Evolutionary conservation across 2,329 filamentous ascomycete species (phyloP), one percentile per base, ranked within the genome.

Genomic region (Ophiostoma tasmaniense): DNA sequence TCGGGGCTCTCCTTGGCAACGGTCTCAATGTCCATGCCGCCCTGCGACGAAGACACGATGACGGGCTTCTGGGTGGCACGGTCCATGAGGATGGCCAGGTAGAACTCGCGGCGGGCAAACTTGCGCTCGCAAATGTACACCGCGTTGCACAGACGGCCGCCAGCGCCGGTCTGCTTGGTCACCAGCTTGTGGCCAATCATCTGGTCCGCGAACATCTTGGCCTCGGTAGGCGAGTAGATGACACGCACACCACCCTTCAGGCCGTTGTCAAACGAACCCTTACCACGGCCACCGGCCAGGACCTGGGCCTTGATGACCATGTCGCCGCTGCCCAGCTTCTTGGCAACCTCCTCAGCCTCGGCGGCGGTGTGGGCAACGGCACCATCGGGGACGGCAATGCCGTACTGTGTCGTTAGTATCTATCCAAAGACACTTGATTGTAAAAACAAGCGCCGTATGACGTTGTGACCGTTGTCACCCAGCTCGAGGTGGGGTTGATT

Each of bases 261-360:
- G 76, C 95, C 95, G 82, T 97, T 98, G 84, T 97, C 93, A 79
- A 99, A 99, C 76, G 89, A 90, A 75, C 95, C 95, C 86, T 99
- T 99, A 82, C 95, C 95, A 84, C 95, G 91, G 74, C 95, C 95
- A 82, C 95, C 95, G 72, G 95, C 95, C 73, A 99, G 90, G 71
- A 99, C 95, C 85, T 99, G 95, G 72, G 95, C 95, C 88, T 99
- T 99, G 87, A 99, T 98, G 75, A 99, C 95, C 88, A 97, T 94
- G 80, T 99, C 95, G 79, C 96, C 94, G 76, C 86, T 90, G 84
- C 92, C 91, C 77, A 99, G 95, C 74, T 89, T 84, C 83, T 94
- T 93, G 70, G 95, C 95, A 77, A 98, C 87, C 76, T 87, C 84
- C 86, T 97, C 94, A 74, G 95, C 95, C 85, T 98, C 95, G 76